These are phyloP conservation scores for Leucosporidium creatinivorum DNA, from an alignment of 768 basidiomycete species.

Conservation along the genomic window DNA sequence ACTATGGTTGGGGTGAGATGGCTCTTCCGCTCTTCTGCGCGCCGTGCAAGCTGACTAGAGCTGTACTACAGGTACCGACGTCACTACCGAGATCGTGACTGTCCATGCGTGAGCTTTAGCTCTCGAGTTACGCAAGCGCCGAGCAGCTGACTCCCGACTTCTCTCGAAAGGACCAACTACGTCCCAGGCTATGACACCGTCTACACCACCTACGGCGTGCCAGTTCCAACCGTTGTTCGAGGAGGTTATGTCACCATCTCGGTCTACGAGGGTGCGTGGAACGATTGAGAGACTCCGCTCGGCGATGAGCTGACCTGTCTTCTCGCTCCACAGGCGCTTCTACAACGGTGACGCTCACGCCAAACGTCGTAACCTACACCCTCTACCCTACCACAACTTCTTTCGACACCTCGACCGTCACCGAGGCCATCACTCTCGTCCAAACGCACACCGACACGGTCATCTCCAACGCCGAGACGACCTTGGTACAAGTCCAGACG, in stretches of 20 bases:
- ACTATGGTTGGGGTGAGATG: constrained; percentile 11
- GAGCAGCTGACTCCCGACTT: background rate
- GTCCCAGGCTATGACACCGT: background rate
- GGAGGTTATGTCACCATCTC: background rate
- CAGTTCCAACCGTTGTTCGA: background rate
- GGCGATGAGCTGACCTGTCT: background rate
- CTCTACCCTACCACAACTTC: background rate
- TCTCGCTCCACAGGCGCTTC: background rate
- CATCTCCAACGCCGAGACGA: background rate
- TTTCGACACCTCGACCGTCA: background rate
- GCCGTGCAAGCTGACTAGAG: no score
- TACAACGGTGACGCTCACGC: constrained; percentile 7
- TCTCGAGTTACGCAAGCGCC: no score
- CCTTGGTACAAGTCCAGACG: background rate
- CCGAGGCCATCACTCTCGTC: background rate
- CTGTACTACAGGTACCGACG: constrained; percentile 9
- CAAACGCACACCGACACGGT: background rate
- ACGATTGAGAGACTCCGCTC: rapidly evolving
- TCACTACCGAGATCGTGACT: background rate
- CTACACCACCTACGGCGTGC: background rate
- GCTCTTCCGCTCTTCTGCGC: background rate
- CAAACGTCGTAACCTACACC: background rate
- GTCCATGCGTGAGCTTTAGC: background rate
- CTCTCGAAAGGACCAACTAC: background rate
- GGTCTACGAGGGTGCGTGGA: constrained; percentile 6